A percentile compares a stretch with the other conserved stretches of the same genome.
phyloP scores from a whole-genome alignment of 1,284 basidiomycete genomes.

The Pseudozyma hubeiensis region DNA sequence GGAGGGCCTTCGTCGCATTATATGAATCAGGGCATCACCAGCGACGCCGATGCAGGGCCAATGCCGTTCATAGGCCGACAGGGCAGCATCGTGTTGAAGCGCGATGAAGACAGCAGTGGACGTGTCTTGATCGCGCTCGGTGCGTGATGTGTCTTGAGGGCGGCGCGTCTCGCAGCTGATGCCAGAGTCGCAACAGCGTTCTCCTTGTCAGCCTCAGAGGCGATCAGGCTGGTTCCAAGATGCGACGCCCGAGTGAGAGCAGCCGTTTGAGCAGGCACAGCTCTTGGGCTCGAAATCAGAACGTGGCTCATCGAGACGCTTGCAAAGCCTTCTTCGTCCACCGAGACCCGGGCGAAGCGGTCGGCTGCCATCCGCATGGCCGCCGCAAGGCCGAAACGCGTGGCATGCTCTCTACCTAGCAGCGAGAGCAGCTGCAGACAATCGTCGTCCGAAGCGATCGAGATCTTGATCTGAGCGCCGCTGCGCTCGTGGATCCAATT shows the following conservation, averaged over 20 bases:
- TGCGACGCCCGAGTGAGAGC: neutral
- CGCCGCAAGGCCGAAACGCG: conserved; percentile 8
- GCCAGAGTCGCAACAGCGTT: conserved; percentile 11
- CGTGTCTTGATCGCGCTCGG: conserved; percentile 1
- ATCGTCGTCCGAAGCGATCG: conserved; percentile 51
- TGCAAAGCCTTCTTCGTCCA: conserved; percentile 26
- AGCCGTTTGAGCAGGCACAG: neutral
- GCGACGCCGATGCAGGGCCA: conserved; percentile 16
- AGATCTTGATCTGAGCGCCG: conserved; percentile 20
- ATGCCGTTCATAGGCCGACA: conserved; percentile 17
- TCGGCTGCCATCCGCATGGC: conserved; percentile 34
- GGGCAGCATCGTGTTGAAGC: conserved; percentile 20
- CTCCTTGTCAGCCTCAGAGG: conserved; percentile 9
- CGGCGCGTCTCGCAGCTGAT: conserved; percentile 12
- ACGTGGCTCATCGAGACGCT: conserved; percentile 12
- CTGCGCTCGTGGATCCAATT: conserved; percentile 35
- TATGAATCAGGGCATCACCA: conserved; percentile 14
- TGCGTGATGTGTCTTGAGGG: neutral
- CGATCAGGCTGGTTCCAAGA: neutral
- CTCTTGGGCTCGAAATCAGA: neutral
- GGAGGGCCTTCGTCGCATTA: neutral
- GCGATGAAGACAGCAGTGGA: conserved; percentile 9
- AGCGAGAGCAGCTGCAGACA: conserved; percentile 34
- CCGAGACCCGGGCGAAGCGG: conserved; percentile 18
- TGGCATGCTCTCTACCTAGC: conserved; percentile 7